phyloP scores from a whole-genome alignment of 2,329 filamentous ascomycete species.

The Penicillium griseofulvum region DNA sequence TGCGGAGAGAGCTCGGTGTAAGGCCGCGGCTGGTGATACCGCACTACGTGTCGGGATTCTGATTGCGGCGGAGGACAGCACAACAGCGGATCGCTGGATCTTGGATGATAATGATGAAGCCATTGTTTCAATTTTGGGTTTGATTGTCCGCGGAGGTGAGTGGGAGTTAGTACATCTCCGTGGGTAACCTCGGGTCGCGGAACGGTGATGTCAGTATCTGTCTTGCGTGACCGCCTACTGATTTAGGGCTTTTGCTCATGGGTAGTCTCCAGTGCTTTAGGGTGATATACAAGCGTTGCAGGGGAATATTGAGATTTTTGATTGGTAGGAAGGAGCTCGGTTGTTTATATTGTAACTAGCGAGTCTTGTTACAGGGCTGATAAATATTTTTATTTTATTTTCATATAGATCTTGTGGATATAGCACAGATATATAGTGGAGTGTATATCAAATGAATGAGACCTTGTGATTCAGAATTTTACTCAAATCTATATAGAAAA shows the following conservation, averaged over 20 bases:
- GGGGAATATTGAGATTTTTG: too few relatives aligned
- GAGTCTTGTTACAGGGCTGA: not conserved
- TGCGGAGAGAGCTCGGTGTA: slow-evolving; percentile 14
- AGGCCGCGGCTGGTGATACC: slow-evolving; percentile 1
- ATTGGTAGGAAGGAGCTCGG: too few relatives aligned
- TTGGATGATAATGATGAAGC: slow-evolving; percentile 10
- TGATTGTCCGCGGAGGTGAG: not conserved
- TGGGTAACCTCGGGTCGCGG: not conserved
- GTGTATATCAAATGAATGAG: not conserved
- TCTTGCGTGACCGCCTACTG: slow-evolving; percentile 17
- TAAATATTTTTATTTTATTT: too few relatives aligned
- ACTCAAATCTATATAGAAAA: not conserved
- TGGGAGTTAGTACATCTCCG: not conserved
- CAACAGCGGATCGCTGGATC: slow-evolving; percentile 11
- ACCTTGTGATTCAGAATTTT: not conserved
- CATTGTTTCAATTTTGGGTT: slow-evolving; percentile 12
- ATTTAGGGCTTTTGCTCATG: not conserved
- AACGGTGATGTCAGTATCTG: slow-evolving; percentile 24
- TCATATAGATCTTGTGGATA: too few relatives aligned
- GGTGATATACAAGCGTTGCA: not conserved
- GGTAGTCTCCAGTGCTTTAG: too few relatives aligned
- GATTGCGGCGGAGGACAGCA: not conserved
- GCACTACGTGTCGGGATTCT: slow-evolving; percentile 8
- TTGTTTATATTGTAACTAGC: not conserved
- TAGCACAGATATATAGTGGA: not conserved